phyloP scores from a whole-genome alignment of 805 yeast species.

The Starmerella asiatica region DNA sequence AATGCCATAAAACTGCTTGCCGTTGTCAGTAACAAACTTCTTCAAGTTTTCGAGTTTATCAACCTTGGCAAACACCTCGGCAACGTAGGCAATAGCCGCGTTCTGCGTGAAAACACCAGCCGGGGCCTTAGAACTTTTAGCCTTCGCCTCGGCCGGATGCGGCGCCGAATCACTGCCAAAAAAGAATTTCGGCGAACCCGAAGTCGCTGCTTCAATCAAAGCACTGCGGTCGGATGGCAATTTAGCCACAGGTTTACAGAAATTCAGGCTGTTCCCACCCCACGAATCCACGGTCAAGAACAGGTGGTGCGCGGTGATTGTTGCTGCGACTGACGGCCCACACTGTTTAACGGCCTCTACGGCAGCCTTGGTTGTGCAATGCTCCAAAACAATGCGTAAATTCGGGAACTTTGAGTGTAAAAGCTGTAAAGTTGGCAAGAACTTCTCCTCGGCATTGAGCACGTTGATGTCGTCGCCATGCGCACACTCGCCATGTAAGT shows the following conservation, averaged over 20 bases:
- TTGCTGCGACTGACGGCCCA: constrained; percentile 70
- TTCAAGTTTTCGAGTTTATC: constrained; percentile 53
- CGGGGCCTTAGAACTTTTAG: constrained; percentile 69
- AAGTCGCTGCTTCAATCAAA: constrained; percentile 71
- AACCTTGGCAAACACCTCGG: constrained; percentile 63
- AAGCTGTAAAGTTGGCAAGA: constrained; percentile 73
- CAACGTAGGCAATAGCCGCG: constrained; percentile 66
- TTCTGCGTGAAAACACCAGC: constrained; percentile 98
- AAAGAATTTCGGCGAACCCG: constrained; percentile 85
- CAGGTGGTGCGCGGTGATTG: constrained; percentile 92
- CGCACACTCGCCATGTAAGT: constrained; percentile 94
- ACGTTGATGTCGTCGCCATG: constrained; percentile 66
- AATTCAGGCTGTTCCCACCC: constrained; percentile 93
- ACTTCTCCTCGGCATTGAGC: constrained; percentile 83
- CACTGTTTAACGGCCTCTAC: constrained; percentile 59
- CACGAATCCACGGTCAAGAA: constrained; percentile 80
- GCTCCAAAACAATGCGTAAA: constrained; percentile 78
- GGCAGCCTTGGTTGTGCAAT: constrained; percentile 87
- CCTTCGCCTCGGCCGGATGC: constrained; percentile 70
- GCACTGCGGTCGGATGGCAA: constrained; percentile 74
- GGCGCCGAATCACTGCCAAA: constrained; percentile 99
- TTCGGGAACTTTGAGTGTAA: constrained; percentile 75
- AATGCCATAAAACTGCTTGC: constrained; percentile 57
- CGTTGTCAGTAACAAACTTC: constrained; percentile 63
- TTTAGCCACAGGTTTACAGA: constrained; percentile 97